Conservation (phyloP, 306 rosid genomes). For the Lupinus albus region DNA sequence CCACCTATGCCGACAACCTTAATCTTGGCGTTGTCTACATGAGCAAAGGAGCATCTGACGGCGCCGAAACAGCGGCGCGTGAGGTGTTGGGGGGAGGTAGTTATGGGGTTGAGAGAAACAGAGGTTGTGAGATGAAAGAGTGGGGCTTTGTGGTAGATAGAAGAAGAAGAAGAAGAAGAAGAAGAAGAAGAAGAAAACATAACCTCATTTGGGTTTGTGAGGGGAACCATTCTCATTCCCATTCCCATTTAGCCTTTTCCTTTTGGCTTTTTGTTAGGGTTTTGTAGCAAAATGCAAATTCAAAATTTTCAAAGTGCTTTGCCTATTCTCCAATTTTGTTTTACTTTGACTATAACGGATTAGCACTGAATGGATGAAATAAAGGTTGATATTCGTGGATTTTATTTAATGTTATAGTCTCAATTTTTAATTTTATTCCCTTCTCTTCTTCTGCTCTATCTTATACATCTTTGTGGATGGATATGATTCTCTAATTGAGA, state of each 20-base stretch:
- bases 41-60: slow-evolving; percentile 64
- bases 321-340: slow-evolving; percentile 16
- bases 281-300: slow-evolving; percentile 32
- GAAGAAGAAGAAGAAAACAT: slow-evolving; percentile 50
- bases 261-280: slow-evolving; percentile 39
- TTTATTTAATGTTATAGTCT: too few relatives aligned
- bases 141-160: slow-evolving; percentile 43
- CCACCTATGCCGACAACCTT: slow-evolving; percentile 98
- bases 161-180: slow-evolving; percentile 34
- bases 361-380: not conserved
- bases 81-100: slow-evolving; percentile 35
- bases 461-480: too few relatives aligned
- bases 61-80: slow-evolving; percentile 40
- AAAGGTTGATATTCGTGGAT: too few relatives aligned
- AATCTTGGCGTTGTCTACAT: slow-evolving; percentile 79
- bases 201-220: slow-evolving; percentile 55
- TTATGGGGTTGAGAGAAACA: slow-evolving; percentile 41
- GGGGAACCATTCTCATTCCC: slow-evolving; percentile 69
- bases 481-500: too few relatives aligned
- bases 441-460: too few relatives aligned
- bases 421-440: too few relatives aligned
- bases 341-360: not conserved
- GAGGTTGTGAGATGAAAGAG: slow-evolving; percentile 15
- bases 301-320: not conserved
- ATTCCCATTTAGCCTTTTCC: slow-evolving; percentile 38